These are phyloP conservation scores for Ogataea allantospora DNA, from an alignment of 805 yeast genomes.

Conservation along the genomic window DNA sequence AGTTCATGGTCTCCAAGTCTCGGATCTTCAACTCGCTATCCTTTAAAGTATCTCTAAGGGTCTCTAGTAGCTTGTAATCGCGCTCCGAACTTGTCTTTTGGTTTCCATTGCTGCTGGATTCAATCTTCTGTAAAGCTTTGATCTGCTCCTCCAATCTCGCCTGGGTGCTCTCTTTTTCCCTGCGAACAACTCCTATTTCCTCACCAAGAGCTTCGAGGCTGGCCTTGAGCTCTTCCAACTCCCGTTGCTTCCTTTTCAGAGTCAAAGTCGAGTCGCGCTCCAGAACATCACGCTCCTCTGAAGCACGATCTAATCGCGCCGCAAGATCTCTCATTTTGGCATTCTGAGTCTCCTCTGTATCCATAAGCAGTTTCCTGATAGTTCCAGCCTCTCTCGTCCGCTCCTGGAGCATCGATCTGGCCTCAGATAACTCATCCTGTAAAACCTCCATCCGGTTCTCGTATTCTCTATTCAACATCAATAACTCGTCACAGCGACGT, in stretches of 20 bases:
- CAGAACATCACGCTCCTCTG: constrained; percentile 60
- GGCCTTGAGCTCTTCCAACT: constrained; percentile 58
- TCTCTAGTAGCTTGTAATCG: constrained; percentile 30
- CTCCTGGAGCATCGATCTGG: constrained; percentile 71
- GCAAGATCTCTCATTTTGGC: constrained; percentile 53
- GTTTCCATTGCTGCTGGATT: neutral
- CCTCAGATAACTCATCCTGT: constrained; percentile 81
- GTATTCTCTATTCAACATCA: constrained; percentile 65
- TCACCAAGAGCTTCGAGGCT: constrained; percentile 38
- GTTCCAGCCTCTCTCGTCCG: constrained; percentile 76
- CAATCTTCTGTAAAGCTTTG: constrained; percentile 2
- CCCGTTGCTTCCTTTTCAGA: constrained; percentile 59
- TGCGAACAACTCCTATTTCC: constrained; percentile 18
- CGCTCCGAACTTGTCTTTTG: constrained; percentile 1
- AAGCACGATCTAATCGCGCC: constrained; percentile 45
- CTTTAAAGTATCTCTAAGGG: constrained; percentile 54
- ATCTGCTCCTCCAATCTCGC: constrained; percentile 7
- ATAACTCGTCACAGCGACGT: constrained; percentile 70
- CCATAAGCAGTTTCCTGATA: constrained; percentile 65
- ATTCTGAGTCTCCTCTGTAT: constrained; percentile 60
- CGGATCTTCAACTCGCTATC: constrained; percentile 49
- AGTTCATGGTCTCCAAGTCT: constrained; percentile 54
- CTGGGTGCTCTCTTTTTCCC: constrained; percentile 8
- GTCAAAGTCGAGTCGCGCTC: constrained; percentile 52
- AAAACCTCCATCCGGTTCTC: constrained; percentile 58